Base-by-base conservation (phyloP, 768 basidiomycete species). In the Sarcodon aspratus region DNA sequence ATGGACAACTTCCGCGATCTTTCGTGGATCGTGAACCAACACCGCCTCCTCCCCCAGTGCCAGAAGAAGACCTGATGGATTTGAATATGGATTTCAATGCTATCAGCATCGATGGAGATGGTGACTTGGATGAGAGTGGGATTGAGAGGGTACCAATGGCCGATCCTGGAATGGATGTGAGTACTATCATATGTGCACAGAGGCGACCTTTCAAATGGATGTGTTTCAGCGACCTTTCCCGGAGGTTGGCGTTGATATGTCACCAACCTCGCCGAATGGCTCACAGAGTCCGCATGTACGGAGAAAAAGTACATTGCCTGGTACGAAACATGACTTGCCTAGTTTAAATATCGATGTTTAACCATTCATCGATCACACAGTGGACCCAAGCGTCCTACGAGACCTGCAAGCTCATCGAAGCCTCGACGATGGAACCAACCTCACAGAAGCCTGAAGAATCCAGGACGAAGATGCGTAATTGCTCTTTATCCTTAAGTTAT, bases 291-390 rank as follows among this genome's bases (percentile, higher is more conserved):
- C 92, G 48, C 95, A 99, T 66, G 80, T 94, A 33, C 81, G 95
- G 57, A 78, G 95, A 65, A 96, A 93, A 73, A 95, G 91, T 59
- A 93, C 95, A 44, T 73, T 97, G 52, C 94, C 92, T 69, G 85
- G 89, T 89, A 63, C 35, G 45, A 33, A 49, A 42, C 43, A 49
- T 36, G 51, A 46, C 10, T 17, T 50, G 31, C 33, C 46, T 44
- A 49, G 48, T 32, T 36, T 43, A 45, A 47, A 47, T 36, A 33
- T 36, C 15, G 38, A 36, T 15, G 32, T 31, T 17, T 38, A 44
- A 33, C 37, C 12, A 46, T 21, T 21, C 12, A n/a, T 50, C 36
- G 45, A 36, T 61, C 54, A 56, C 50, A 52, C 49, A 87, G 87
- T 94, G 59, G 92, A 94, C 65, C 89, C 92, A 2, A 79, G 80